phyloP scores from a whole-genome alignment of 2,329 filamentous ascomycete genomes.

The Sodiomyces alkalinus region DNA sequence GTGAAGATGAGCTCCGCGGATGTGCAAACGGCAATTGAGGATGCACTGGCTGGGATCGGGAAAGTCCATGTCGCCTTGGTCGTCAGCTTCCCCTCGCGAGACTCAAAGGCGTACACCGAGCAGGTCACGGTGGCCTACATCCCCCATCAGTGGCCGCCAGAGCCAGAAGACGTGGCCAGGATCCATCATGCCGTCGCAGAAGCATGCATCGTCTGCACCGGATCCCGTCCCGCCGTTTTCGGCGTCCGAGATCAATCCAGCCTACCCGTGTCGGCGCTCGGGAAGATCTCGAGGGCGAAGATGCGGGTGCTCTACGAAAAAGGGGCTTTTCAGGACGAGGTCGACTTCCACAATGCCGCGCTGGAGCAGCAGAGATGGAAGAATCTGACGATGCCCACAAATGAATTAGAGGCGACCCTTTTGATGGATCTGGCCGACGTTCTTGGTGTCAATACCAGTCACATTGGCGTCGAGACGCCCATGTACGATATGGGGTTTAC shows the following conservation, averaged over 20 bases:
- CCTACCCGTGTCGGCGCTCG: slow-evolving; percentile 22
- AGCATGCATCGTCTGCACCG: no score
- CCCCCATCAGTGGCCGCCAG: no score
- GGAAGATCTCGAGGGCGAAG: slow-evolving; percentile 24
- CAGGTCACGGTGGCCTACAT: no score
- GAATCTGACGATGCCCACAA: slow-evolving; percentile 8
- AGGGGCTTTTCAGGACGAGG: slow-evolving; percentile 12
- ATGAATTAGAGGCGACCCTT: slow-evolving; percentile 9
- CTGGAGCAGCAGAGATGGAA: slow-evolving; percentile 8
- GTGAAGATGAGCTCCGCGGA: background rate
- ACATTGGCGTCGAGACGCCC: slow-evolving; percentile 11
- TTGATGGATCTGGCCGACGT: slow-evolving; percentile 8
- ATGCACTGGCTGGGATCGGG: background rate
- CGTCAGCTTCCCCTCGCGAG: background rate
- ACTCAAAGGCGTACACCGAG: background rate
- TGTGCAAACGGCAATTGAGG: background rate
- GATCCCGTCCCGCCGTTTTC: no score
- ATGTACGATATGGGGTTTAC: slow-evolving; percentile 19
- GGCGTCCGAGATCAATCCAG: no score
- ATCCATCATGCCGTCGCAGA: no score
- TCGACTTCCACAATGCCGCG: slow-evolving; percentile 4
- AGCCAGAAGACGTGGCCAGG: no score
- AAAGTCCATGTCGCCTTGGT: background rate
- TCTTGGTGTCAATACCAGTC: slow-evolving; percentile 4
- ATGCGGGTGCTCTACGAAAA: slow-evolving; percentile 17